phyloP scores from a whole-genome alignment of 108 stramenopile species.

The Asterionellopsis glacialis region DNA sequence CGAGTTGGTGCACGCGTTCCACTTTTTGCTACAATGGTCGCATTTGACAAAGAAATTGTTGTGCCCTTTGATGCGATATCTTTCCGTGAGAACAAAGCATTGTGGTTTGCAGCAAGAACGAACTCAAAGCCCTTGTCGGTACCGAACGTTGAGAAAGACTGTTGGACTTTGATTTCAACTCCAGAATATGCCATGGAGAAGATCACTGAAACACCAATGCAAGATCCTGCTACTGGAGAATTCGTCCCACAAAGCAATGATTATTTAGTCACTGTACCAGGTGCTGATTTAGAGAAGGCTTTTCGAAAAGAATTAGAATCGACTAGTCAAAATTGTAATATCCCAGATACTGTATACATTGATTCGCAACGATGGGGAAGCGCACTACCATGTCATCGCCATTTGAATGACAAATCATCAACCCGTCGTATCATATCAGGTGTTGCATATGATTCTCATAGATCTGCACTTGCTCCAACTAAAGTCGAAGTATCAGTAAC shows the following conservation, averaged over 20 bases:
- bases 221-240: constrained; percentile 49
- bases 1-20: constrained; percentile 37
- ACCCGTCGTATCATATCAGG: constrained; percentile 25
- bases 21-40: constrained; percentile 57
- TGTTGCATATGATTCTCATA: constrained; percentile 33
- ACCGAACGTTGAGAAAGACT: constrained; percentile 16
- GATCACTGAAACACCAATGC: constrained; percentile 54
- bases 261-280: constrained; percentile 45
- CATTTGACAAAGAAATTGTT: constrained; percentile 20
- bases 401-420: not conserved
- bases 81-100: constrained; percentile 16
- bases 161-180: constrained; percentile 61
- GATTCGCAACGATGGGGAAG: constrained; percentile 4
- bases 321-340: constrained; percentile 1
- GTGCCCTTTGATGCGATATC: constrained; percentile 34
- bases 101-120: constrained; percentile 56
- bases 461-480: constrained; percentile 24
- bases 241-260: constrained; percentile 46
- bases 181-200: constrained; percentile 44
- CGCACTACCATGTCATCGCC: constrained; percentile 2
- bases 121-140: constrained; percentile 42
- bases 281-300: constrained; percentile 31
- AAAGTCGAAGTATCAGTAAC: constrained; percentile 13
- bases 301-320: constrained; percentile 23
- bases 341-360: constrained; percentile 27